These are phyloP conservation scores for Astragalus membranaceus DNA, from an alignment of 306 rosid species.

Conservation along the genomic window DNA sequence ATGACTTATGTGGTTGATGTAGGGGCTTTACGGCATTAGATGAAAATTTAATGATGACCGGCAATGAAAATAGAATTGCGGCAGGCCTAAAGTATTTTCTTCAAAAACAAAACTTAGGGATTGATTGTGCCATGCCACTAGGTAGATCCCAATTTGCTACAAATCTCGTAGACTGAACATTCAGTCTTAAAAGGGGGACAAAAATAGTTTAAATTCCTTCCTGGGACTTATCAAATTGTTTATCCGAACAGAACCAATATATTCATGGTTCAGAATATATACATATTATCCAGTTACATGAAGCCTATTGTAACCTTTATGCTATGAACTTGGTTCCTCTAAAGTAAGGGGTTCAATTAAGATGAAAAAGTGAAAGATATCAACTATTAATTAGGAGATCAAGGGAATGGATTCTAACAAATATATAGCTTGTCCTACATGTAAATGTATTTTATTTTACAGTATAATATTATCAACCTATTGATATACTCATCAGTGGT, in stretches of 20 bases:
- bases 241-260: background rate
- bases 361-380: background rate
- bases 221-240: background rate
- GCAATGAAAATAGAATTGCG: background rate
- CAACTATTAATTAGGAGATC: background rate
- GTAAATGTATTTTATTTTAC: background rate
- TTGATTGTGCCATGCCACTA: background rate
- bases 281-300: background rate
- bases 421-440: background rate
- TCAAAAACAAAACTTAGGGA: background rate
- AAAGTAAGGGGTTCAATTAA: background rate
- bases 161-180: background rate
- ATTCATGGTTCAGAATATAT: background rate
- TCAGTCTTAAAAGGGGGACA: background rate
- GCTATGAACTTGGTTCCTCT: background rate
- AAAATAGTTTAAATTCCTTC: background rate
- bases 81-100: background rate
- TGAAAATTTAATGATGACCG: background rate
- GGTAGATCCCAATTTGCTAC: background rate
- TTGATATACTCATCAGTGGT: background rate
- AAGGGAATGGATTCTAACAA: conserved; percentile 13
- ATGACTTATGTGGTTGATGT: background rate
- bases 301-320: background rate
- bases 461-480: background rate
- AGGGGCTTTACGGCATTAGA: background rate